phyloP scores from a whole-genome alignment of 192 early-diverging fungal genomes.

The Podila epicladia region DNA sequence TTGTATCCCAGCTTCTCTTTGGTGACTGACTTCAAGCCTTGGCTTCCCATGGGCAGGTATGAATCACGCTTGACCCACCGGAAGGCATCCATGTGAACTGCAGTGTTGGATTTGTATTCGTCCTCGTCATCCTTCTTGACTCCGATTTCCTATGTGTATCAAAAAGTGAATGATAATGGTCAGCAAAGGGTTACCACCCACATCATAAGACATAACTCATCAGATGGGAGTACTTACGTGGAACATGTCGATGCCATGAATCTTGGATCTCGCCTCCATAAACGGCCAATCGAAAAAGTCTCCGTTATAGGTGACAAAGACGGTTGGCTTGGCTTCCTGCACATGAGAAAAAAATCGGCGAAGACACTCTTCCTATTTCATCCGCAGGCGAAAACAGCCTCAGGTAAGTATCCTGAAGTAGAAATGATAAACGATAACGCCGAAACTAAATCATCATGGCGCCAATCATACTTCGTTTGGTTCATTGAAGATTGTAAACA shows the following conservation, averaged over 20 bases:
- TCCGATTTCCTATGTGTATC: conserved; percentile 78
- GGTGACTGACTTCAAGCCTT: conserved; percentile 97
- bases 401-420: too few species aligned
- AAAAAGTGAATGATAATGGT: not conserved
- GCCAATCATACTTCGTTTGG: conserved; percentile 73
- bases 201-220: not conserved
- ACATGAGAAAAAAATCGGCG: conserved; percentile 95
- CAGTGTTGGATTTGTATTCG: conserved; percentile 89
- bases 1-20: conserved; percentile 97
- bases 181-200: too few species aligned
- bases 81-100: conserved; percentile 96
- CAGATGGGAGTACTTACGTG: conserved; percentile 54
- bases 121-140: conserved; percentile 77
- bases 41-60: conserved; percentile 96
- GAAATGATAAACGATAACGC: not conserved
- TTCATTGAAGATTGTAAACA: conserved; percentile 97
- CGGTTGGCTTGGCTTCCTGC: conserved; percentile 79
- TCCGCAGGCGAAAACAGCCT: not conserved
- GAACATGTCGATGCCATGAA: conserved; percentile 88
- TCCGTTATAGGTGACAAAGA: conserved; percentile 98
- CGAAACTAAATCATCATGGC: not conserved
- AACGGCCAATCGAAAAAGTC: conserved; percentile 99
- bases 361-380: conserved; percentile 67
- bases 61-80: conserved; percentile 99
- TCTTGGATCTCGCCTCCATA: conserved; percentile 83